These are phyloP conservation scores for Tetrahymena malaccensis DNA, from an alignment of 73 alveolate species.

Conservation along the genomic window DNA sequence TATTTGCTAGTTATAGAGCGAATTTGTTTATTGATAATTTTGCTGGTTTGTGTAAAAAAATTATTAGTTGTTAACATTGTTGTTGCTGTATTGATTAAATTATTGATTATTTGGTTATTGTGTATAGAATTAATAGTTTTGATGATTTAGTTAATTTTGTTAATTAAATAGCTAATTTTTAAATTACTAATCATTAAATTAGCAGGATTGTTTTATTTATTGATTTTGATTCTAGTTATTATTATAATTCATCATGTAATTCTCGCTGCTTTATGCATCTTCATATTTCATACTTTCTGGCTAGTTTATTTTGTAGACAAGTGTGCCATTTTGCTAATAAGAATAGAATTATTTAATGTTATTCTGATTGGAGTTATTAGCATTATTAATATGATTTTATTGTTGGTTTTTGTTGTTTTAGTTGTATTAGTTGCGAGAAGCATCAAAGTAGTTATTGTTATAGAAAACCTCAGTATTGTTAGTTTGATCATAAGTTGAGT, in stretches of 20 bases:
- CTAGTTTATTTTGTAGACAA: background rate
- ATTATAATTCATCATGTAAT: no score
- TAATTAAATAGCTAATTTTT: background rate
- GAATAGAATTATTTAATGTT: background rate
- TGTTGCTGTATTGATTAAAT: background rate
- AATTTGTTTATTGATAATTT: background rate
- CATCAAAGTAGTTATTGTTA: background rate
- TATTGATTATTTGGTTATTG: background rate
- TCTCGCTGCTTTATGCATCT: background rate
- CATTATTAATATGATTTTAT: no score
- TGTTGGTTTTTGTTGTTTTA: background rate
- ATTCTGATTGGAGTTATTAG: no score
- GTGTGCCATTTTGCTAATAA: background rate
- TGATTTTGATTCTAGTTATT: background rate
- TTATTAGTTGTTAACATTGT: background rate
- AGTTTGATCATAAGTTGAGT: background rate
- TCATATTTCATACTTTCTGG: background rate
- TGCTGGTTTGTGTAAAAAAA: background rate
- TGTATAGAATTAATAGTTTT: no score
- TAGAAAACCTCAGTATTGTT: background rate
- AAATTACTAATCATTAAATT: no score
- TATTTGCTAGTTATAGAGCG: background rate
- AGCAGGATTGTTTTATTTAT: background rate
- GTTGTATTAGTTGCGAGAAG: no score
- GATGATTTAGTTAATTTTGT: background rate